These are phyloP conservation scores for Berberis thunbergii DNA, from an alignment of 164 flowering plant genomes.

Conservation along the genomic window DNA sequence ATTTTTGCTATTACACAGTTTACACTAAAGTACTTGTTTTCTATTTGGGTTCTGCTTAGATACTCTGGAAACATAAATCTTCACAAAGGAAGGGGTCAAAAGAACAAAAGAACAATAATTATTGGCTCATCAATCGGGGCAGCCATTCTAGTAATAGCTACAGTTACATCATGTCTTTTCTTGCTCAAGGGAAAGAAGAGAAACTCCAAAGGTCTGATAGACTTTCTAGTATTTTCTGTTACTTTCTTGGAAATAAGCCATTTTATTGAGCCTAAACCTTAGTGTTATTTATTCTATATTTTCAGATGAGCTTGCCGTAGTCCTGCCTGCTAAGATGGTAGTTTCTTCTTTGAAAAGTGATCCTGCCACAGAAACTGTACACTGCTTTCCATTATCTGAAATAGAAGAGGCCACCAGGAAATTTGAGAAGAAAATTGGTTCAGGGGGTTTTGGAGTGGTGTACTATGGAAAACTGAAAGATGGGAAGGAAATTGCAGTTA, in stretches of 20 bases:
- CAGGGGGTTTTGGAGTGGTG: slow-evolving; percentile 95
- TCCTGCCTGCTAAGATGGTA: slow-evolving; percentile 37
- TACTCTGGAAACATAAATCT: slow-evolving; percentile 69
- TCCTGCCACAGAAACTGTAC: slow-evolving; percentile 61
- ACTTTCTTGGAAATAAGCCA: not conserved
- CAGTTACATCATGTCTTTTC: slow-evolving; percentile 40
- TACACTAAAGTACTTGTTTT: not conserved
- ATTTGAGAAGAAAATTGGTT: slow-evolving; percentile 81
- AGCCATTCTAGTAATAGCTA: slow-evolving; percentile 47
- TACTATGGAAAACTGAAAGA: slow-evolving; percentile 84
- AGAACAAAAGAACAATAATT: slow-evolving; percentile 32
- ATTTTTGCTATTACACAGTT: not conserved
- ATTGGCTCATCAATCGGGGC: slow-evolving; percentile 62
- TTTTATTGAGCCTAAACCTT: not conserved
- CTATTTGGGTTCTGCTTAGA: slow-evolving; percentile 27
- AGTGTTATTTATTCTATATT: not conserved
- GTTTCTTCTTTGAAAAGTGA: slow-evolving; percentile 36
- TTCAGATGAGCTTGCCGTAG: slow-evolving; percentile 27
- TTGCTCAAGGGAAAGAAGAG: slow-evolving; percentile 38
- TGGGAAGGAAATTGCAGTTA: slow-evolving; percentile 92
- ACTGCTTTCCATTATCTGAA: slow-evolving; percentile 66
- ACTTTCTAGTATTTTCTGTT: not conserved
- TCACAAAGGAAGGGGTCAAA: slow-evolving; percentile 28
- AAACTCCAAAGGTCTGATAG: slow-evolving; percentile 34
- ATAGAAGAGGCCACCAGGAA: slow-evolving; percentile 70